Evolutionary conservation across 805 yeast genomes (phyloP), one percentile per base, ranked within the genome.

Genomic region (Sungouiella blattae): DNA sequence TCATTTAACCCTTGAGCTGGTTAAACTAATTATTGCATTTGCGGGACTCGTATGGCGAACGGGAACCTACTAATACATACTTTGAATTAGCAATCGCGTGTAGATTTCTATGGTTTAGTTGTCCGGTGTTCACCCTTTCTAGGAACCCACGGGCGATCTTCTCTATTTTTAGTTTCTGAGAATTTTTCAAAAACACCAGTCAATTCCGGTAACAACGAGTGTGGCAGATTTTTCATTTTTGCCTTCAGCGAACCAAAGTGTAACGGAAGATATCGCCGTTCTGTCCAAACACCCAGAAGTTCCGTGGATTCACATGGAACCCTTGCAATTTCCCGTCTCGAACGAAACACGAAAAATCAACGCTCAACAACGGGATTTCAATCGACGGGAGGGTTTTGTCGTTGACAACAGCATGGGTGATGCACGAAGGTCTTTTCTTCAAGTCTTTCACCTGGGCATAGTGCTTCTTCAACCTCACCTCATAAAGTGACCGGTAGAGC

Each of bases 251-350:
- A 6, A 20, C 22, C 9, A 31, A 25, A 15, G 21, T 33, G 38
- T 58, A 65, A 30, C 53, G 55, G 44, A 67, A 64, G 4, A 67
- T 52, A 46, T 67, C 73, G 3, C 73, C 73, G 33, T 54, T 59
- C 35, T 58, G 62, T 6, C 63, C 63, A 47, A 57, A 63, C 28
- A 64, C 52, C 70, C 69, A 65, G 36, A 67, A 57, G 32, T 48
- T 47, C 11, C 27, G 23, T 1, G 46, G 39, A 27, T 57, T 66
- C 9, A 63, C 37, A 30, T 59, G 54, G 18, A 62, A 49, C 5
- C 60, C 61, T 22, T 57, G 60, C 12, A 67, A 50, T 36, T 61
- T 62, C 5, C 70, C 69, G 40, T 65, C 64, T 15, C 50, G 48
- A 11, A 59, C 49, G 39, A 60, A 55, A 18, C 49, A 35, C 4